Conservation (phyloP, 257 asterid genomes). For the Solanum medicagineum region DNA sequence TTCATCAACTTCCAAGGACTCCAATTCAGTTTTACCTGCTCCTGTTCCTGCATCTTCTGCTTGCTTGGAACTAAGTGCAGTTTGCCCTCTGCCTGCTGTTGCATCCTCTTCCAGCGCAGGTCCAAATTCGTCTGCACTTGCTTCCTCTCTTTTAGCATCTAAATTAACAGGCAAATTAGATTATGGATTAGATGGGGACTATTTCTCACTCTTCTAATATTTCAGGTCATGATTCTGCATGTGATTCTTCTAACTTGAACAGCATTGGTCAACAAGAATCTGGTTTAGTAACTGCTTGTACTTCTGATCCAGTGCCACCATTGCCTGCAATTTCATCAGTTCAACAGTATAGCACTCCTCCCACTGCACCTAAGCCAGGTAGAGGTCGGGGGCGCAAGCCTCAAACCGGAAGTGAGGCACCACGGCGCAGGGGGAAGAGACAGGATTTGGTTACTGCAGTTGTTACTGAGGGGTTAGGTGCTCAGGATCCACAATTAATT, state of each 20-base stretch:
- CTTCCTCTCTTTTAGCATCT: slow-evolving; percentile 17
- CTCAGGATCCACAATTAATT: slow-evolving; percentile 28
- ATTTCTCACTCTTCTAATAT: slow-evolving; percentile 10
- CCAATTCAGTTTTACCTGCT: slow-evolving; percentile 9
- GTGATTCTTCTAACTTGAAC: slow-evolving; percentile 16
- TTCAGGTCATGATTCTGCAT: slow-evolving; percentile 8
- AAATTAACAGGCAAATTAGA: slow-evolving; percentile 18
- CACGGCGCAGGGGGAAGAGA: slow-evolving; percentile 63
- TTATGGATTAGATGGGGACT: slow-evolving; percentile 10
- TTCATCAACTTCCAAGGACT: not conserved
- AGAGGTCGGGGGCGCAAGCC: slow-evolving; percentile 46
- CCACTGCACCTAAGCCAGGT: slow-evolving; percentile 37
- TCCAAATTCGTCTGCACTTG: slow-evolving; percentile 3
- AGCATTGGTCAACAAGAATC: slow-evolving; percentile 24
- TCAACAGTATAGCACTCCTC: slow-evolving; percentile 19
- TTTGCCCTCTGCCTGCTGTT: slow-evolving; percentile 1
- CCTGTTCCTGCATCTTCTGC: slow-evolving; percentile 4
- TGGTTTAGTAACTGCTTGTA: slow-evolving; percentile 17
- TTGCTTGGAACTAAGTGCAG: not conserved
- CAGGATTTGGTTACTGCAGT: slow-evolving; percentile 30
- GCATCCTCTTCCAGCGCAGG: not conserved
- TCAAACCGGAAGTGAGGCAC: slow-evolving; percentile 49
- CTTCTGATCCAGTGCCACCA: slow-evolving; percentile 20
- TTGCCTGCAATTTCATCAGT: slow-evolving; percentile 20
- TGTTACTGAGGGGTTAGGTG: slow-evolving; percentile 30